Evolutionary conservation across 495 filamentous ascomycete species (phyloP).

Genomic region (Daldinia concentrica): DNA sequence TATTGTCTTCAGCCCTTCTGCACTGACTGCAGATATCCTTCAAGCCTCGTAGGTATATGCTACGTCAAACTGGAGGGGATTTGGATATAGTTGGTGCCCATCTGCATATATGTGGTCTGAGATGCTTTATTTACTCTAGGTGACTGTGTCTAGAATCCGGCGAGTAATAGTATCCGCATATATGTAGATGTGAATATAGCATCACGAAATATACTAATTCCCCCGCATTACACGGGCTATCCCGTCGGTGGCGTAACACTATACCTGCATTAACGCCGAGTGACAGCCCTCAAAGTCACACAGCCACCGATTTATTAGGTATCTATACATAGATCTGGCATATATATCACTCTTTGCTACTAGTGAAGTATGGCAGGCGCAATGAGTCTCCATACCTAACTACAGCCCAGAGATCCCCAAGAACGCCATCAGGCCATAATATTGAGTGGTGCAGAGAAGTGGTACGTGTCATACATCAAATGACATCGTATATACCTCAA

Average conservation of each 20-base stretch:
- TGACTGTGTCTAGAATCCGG: not conserved
- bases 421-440: not conserved
- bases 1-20: too few relatives aligned
- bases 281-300: not conserved
- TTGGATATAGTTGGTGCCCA: too few relatives aligned
- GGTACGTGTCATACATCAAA: slow-evolving; percentile 30
- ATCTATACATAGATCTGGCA: not conserved
- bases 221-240: not conserved
- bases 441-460: slow-evolving; percentile 22
- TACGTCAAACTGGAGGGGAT: too few relatives aligned
- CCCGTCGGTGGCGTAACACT: not conserved
- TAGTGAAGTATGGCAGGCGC: not conserved
- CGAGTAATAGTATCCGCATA: not conserved
- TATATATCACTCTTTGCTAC: not conserved
- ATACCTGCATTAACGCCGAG: not conserved
- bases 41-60: too few relatives aligned
- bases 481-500: not conserved
- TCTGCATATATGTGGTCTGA: too few relatives aligned
- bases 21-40: too few relatives aligned
- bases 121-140: too few relatives aligned
- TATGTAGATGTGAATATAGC: not conserved
- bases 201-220: not conserved
- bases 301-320: not conserved
- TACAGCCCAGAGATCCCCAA: too few relatives aligned
- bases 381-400: not conserved